Evolutionary conservation across 1,284 basidiomycete species (phyloP), one percentile per base, ranked within the genome.

Genomic region (Stygiomarasmius scandens): DNA sequence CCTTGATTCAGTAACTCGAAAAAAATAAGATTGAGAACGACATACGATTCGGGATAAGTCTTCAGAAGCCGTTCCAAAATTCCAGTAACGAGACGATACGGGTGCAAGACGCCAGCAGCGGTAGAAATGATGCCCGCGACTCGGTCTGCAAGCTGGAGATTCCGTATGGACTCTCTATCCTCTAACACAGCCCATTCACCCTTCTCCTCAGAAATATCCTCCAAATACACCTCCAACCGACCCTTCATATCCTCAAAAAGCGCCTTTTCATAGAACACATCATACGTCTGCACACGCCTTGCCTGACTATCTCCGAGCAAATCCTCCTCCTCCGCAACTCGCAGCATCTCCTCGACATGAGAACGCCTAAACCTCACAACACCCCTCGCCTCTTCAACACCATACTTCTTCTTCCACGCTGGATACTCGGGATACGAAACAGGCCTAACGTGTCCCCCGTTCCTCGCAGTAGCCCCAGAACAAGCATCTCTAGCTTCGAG

Each of bases 391-490:
- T 69, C 67, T 9, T 74, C 67, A 16, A 67, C 61, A 2, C 87
- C 87, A 59, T 79, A 67, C 29, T 67, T 61, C 54, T 73, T 67
- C 65, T 81, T 84, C 32, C 89, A 69, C n/a, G 71, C 64, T 1
- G 65, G 60, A 62, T 89, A 88, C 58, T 88, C 85, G 36, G 82
- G 79, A 61, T 84, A 89, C 1, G 86, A 67, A 2, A 79, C 73
- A 1, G 87, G 84, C 20, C 82, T 86, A 49, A 89, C 80, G 64
- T 90, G 89, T 0, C 88, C 88, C 1, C 89, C 88, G 60, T 90
- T 90, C 60, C 88, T 78, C 41, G 80, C 87, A 1, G 87, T 89
- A 12, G 88, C 89, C 3, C 88, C 89, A 0, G 85, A 87, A 63
- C 89, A 90, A 0, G 77, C 76, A 9, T 85, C 85, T 59, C 88